Percentiles rank a stretch among this genome's conserved stretches.
These are phyloP conservation scores for Aspergillus japonicus DNA, from an alignment of 2,329 filamentous ascomycete species.

Conservation along the genomic window DNA sequence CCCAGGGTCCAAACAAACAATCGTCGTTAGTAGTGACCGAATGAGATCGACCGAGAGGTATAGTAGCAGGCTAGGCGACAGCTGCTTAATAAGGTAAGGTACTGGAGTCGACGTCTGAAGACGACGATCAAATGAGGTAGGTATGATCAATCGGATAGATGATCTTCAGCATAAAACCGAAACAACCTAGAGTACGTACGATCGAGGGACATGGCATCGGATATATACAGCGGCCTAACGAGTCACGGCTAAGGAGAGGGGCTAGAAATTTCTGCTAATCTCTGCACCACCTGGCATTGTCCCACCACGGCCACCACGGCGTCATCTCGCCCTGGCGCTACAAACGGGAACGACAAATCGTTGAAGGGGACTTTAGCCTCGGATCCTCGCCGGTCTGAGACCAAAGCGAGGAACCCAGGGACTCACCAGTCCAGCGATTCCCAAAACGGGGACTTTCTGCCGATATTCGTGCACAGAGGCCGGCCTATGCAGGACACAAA, in stretches of 20 bases:
- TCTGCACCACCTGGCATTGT: neutral
- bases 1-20: neutral
- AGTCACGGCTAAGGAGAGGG: neutral
- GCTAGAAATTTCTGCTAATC: neutral
- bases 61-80: neutral
- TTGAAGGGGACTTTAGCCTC: neutral
- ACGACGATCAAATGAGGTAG: neutral
- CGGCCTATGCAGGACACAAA: conserved; percentile 15
- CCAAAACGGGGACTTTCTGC: conserved; percentile 5
- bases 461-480: conserved; percentile 10
- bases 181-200: neutral
- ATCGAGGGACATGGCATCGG: neutral
- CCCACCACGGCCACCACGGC: neutral
- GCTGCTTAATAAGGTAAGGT: neutral
- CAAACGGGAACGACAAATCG: neutral
- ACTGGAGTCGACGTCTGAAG: neutral
- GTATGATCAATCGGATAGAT: neutral
- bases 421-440: neutral
- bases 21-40: neutral
- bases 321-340: neutral
- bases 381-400: neutral
- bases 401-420: neutral
- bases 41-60: neutral
- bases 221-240: neutral
- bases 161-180: neutral